A percentile compares a stretch with the other conserved stretches of the same genome.
phyloP scores from a whole-genome alignment of 192 early-diverging fungal species.

The Thoreauomyces humboldtii region DNA sequence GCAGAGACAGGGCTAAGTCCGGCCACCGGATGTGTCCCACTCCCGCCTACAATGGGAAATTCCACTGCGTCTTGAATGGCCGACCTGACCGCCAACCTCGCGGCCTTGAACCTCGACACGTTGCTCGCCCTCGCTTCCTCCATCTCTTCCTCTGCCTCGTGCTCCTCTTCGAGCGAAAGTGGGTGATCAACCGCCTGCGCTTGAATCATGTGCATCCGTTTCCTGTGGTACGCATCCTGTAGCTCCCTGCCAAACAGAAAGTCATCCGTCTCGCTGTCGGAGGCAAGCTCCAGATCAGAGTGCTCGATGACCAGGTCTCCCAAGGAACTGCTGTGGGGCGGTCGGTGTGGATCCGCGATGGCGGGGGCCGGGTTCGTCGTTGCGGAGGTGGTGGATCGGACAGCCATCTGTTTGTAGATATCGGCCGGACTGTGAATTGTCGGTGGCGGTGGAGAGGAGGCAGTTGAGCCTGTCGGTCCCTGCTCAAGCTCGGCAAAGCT shows the following conservation, averaged over 20 bases:
- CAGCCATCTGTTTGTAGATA: conserved; percentile 38
- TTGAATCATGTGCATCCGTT: conserved; percentile 25
- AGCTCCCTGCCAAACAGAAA: conserved; percentile 42
- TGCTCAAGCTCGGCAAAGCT: not conserved
- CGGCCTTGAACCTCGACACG: conserved; percentile 21
- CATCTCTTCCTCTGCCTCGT: conserved; percentile 10
- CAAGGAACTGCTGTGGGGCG: not conserved
- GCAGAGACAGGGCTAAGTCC: too few species aligned
- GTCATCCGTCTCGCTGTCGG: conserved; percentile 38
- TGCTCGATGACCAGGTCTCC: conserved; percentile 26
- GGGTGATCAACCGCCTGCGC: conserved; percentile 19
- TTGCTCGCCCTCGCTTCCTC: conserved; percentile 4
- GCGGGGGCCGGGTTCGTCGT: not conserved
- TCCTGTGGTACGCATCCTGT: conserved; percentile 29
- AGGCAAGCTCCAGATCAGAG: conserved; percentile 6
- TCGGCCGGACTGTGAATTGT: conserved; percentile 34
- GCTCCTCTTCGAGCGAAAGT: conserved; percentile 12
- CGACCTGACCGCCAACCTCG: conserved; percentile 5
- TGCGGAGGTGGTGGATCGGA: not conserved
- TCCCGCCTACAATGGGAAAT: not conserved
- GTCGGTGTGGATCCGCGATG: conserved; percentile 24
- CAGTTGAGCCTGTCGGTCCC: not conserved
- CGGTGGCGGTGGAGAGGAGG: not conserved
- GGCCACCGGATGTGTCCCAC: too few species aligned
- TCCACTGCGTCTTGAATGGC: not conserved